phyloP scores from a whole-genome alignment of 768 basidiomycete species.

The Mrakia hoshinonis region DNA sequence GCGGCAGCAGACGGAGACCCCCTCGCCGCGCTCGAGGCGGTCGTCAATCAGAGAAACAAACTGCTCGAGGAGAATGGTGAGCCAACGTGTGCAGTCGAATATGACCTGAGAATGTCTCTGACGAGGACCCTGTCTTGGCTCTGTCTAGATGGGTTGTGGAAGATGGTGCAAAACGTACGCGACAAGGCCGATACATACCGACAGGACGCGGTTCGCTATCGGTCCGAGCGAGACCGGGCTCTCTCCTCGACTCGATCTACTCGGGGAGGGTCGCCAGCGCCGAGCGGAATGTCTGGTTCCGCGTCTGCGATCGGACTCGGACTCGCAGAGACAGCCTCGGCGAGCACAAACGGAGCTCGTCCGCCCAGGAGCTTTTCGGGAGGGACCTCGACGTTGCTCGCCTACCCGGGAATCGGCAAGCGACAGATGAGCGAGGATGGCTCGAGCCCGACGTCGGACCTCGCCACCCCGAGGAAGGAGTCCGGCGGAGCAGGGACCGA shows the following conservation, averaged over 20 bases:
- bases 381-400: conserved; percentile 4
- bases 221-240: neutral
- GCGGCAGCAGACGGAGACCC: conserved; percentile 34
- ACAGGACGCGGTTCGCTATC: neutral
- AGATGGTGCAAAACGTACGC: neutral
- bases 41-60: conserved; percentile 67
- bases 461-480: neutral
- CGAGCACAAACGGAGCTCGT: neutral
- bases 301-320: conserved; percentile 4
- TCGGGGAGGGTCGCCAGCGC: neutral
- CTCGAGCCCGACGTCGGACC: neutral
- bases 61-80: conserved; percentile 13
- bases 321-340: neutral
- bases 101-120: neutral
- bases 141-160: conserved; percentile 9
- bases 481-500: neutral
- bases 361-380: conserved; percentile 18
- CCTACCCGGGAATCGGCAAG: neutral
- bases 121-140: neutral
- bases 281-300: neutral
- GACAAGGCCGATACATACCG: conserved; percentile 8
- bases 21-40: conserved; percentile 58
- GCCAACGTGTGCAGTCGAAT: neutral
- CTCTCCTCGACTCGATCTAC: neutral
- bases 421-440: conserved; percentile 4